Percentiles rank a stretch among this genome's conserved stretches.
Evolutionary conservation across 352 stramenopile species (phyloP).

Genomic region (Phytophthora pini): DNA sequence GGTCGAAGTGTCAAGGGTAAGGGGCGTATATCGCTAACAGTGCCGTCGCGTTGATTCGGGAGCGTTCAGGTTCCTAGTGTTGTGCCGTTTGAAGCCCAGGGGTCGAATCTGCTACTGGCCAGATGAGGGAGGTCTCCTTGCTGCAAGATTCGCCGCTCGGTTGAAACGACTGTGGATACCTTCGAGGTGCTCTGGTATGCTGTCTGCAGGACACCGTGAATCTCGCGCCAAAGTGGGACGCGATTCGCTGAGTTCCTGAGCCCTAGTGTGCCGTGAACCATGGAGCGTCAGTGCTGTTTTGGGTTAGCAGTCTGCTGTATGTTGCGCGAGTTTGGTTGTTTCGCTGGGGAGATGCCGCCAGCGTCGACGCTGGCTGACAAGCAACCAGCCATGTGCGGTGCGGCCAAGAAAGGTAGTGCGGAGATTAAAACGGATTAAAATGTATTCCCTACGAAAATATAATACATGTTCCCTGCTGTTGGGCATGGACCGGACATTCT

Average conservation of each 20-base stretch:
- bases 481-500: neutral
- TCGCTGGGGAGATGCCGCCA: neutral
- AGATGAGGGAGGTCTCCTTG: constrained; percentile 10
- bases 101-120: constrained; percentile 24
- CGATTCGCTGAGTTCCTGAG: constrained; percentile 13
- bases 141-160: constrained; percentile 16
- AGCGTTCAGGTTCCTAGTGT: neutral
- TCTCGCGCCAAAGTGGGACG: constrained; percentile 26
- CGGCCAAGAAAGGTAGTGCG: neutral
- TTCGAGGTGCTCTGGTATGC: constrained; percentile 15
- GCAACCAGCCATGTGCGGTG: neutral
- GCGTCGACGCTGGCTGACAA: too few relatives aligned
- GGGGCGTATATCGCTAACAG: constrained; percentile 13
- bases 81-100: neutral
- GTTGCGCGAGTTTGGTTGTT: neutral
- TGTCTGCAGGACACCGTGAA: constrained; percentile 9
- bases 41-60: constrained; percentile 13
- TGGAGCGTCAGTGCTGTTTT: too few relatives aligned
- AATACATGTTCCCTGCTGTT: neutral
- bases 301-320: too few relatives aligned
- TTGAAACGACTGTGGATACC: constrained; percentile 11
- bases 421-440: constrained; percentile 15
- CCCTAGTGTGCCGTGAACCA: neutral
- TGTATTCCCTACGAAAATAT: too few relatives aligned
- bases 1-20: neutral